A percentile compares a stretch with the other conserved stretches of the same genome.
phyloP scores from a whole-genome alignment of 2,329 filamentous ascomycete species.

The Albophoma yamanashiensis region DNA sequence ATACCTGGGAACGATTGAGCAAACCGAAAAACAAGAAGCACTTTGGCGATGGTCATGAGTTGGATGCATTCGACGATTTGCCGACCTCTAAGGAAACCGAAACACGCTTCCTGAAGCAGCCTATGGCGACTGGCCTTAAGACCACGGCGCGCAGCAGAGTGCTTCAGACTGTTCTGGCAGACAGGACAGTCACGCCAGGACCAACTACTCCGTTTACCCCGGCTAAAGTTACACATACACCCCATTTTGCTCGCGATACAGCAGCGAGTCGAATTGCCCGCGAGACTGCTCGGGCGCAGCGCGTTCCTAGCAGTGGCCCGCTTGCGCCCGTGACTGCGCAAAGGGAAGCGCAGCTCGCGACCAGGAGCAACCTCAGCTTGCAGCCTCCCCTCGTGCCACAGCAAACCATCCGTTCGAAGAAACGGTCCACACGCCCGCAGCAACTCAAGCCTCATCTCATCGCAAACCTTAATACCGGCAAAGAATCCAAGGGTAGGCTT shows the following conservation, averaged over 20 bases:
- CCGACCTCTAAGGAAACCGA: constrained; percentile 78
- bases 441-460: constrained; percentile 80
- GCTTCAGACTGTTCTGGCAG: constrained; percentile 43
- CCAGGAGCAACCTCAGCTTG: constrained; percentile 34
- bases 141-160: constrained; percentile 45
- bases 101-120: constrained; percentile 72
- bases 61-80: constrained; percentile 89
- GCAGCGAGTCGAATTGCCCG: constrained; percentile 54
- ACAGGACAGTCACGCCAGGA: constrained; percentile 41
- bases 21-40: constrained; percentile 45
- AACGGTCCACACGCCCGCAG: constrained; percentile 45
- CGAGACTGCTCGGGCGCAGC: constrained; percentile 50
- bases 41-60: constrained; percentile 87
- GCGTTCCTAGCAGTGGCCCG: constrained; percentile 41
- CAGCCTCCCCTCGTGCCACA: constrained; percentile 27
- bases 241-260: constrained; percentile 56
- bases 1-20: constrained; percentile 56
- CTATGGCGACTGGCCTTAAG: constrained; percentile 59
- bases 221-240: constrained; percentile 40
- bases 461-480: constrained; percentile 64
- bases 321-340: constrained; percentile 45
- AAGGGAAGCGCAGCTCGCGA: constrained; percentile 41
- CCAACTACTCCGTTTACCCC: constrained; percentile 47
- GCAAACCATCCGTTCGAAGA: constrained; percentile 39
- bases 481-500: constrained; percentile 68